A percentile compares a stretch with the other conserved stretches of the same genome.
Conservation (phyloP, 1,284 basidiomycete genomes). For the Pascua sp. region DNA sequence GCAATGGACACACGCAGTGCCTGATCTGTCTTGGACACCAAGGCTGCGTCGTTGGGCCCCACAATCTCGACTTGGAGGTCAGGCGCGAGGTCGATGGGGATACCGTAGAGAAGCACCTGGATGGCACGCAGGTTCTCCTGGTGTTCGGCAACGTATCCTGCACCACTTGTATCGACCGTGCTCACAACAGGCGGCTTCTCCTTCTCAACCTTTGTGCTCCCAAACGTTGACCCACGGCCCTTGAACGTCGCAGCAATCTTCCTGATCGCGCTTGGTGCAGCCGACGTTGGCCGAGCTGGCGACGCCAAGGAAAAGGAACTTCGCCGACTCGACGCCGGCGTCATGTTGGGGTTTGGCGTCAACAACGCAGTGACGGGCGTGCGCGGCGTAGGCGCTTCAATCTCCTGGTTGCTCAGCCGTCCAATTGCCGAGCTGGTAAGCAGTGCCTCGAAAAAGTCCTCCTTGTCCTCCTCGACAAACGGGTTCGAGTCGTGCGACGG, state of each 20-base stretch:
- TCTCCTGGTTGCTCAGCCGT: no score
- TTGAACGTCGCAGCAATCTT: conserved; percentile 1
- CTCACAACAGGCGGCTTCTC: no score
- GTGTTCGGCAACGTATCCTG: conserved; percentile 69
- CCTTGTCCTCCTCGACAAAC: no score
- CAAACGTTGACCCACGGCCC: background rate
- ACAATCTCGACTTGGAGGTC: conserved; percentile 29
- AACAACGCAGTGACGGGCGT: no score
- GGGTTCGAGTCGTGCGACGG: no score
- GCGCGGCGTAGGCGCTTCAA: no score
- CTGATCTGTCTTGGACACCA: conserved; percentile 61
- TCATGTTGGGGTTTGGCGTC: no score
- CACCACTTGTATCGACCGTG: no score
- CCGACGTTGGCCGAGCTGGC: background rate
- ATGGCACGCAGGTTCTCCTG: conserved; percentile 75
- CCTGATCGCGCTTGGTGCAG: background rate
- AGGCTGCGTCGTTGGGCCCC: conserved; percentile 56
- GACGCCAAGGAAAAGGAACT: no score
- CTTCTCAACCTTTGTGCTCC: no score
- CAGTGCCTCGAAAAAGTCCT: conserved; percentile 2
- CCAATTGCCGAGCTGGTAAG: background rate
- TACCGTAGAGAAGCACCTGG: conserved; percentile 58
- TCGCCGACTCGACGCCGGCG: no score
- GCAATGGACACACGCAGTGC: conserved; percentile 59
- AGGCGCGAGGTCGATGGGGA: conserved; percentile 17